Evolutionary conservation across 345 rosid genomes (phyloP), one percentile per base, ranked within the genome.

Genomic region (Alliaria petiolata): DNA sequence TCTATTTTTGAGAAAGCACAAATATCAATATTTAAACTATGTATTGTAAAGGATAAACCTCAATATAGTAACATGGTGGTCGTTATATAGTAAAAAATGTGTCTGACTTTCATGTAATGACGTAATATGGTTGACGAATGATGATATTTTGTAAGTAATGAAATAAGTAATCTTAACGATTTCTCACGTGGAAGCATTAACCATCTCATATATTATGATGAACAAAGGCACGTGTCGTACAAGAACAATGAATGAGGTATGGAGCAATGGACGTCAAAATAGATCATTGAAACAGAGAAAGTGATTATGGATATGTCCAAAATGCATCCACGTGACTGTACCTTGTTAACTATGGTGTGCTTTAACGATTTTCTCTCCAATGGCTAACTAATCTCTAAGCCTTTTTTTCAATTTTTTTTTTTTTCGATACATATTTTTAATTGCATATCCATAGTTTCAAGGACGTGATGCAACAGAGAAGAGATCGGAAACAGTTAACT

Each of bases 201-300:
- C n/a, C 28, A 70, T 17, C 35, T 30, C 53, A 45, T 33, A 54
- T 31, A 38, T 46, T 36, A 65, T 65, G 59, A 49, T 58, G 72
- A 74, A 65, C 66, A 47, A 73, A 57, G 52, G 40, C 39, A 0
- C 35, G 64, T 25, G 57, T 65, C 30, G 61, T 57, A 65, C 72
- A 47, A 26, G 62, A 50, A 50, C 73, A 74, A 67, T 74, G 68
- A 74, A 74, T 74, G 62, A 52, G 68, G 73, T 60, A 74, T 74
- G 72, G 72, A 50, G 67, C 61, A 66, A 47, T 28, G 30, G 73
- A 74, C 67, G 59, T 60, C 59, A 60, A 40, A 35, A 35, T n/a
- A 66, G 44, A 65, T 58, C 30, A 57, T 19, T 40, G 65, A 58
- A 56, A 66, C 57, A 46, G 38, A 62, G 35, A 30, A 52, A 63